Conservation (phyloP, 768 basidiomycete species). For the Collybia nuda region DNA sequence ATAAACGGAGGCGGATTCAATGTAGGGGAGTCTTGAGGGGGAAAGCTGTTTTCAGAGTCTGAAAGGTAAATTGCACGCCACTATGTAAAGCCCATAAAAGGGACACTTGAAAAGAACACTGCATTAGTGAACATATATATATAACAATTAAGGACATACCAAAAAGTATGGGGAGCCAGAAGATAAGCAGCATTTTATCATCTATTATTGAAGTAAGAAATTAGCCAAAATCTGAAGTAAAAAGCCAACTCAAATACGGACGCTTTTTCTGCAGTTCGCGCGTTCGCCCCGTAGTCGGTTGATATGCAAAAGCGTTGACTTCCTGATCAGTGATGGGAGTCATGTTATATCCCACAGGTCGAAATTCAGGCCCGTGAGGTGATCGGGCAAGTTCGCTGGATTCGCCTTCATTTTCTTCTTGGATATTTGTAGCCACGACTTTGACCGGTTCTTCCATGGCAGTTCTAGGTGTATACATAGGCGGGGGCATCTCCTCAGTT, state of each 20-base stretch:
- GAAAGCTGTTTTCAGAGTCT: conserved; percentile 46
- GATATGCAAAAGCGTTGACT: conserved; percentile 66
- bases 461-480: conserved; percentile 71
- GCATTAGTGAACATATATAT: conserved; percentile 4
- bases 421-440: conserved; percentile 5
- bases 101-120: conserved; percentile 42
- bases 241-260: conserved; percentile 32
- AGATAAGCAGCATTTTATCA: conserved; percentile 81
- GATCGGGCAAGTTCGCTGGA: conserved; percentile 13
- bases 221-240: conserved; percentile 10
- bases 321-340: conserved; percentile 61
- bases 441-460: conserved; percentile 16
- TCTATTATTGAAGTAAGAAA: conserved; percentile 38
- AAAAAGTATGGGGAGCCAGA: conserved; percentile 85
- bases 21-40: conserved; percentile 42
- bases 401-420: conserved; percentile 11
- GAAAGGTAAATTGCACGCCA: conserved; percentile 51
- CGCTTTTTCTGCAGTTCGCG: conserved; percentile 66
- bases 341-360: conserved; percentile 45
- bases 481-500: conserved; percentile 60
- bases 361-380: conserved; percentile 30
- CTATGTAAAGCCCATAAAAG: conserved; percentile 61
- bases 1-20: conserved; percentile 16
- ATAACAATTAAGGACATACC: conserved; percentile 45
- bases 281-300: conserved; percentile 45